These are phyloP conservation scores for Pseudocercospora pini-densiflorae DNA, from an alignment of 2,329 filamentous ascomycete species.

Conservation along the genomic window DNA sequence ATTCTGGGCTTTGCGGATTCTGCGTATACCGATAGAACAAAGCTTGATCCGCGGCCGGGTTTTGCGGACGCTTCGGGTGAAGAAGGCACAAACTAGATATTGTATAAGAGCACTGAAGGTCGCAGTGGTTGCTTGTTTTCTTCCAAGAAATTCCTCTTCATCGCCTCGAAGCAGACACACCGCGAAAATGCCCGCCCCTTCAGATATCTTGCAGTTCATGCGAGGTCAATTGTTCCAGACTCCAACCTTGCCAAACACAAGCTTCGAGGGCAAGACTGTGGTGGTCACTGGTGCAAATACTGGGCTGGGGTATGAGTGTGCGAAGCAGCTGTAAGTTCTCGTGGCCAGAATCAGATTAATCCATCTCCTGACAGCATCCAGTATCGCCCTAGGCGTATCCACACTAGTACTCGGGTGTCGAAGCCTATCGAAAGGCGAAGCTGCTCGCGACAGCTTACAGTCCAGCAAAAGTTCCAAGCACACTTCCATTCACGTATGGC, in stretches of 20 bases:
- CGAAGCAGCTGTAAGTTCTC: slow-evolving; percentile 18
- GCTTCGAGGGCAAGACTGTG: slow-evolving; percentile 17
- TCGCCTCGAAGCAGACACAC: not conserved
- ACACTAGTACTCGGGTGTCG: slow-evolving; percentile 50
- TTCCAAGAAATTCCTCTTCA: no score
- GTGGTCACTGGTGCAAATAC: slow-evolving; percentile 64
- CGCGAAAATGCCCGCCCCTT: slow-evolving; percentile 18
- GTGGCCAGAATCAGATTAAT: not conserved
- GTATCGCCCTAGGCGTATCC: slow-evolving; percentile 14
- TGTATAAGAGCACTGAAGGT: no score
- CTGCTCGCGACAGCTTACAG: slow-evolving; percentile 43
- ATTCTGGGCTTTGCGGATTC: no score
- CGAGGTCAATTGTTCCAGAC: slow-evolving; percentile 25
- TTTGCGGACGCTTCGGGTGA: no score
- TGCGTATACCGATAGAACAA: no score
- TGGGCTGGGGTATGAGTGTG: slow-evolving; percentile 60
- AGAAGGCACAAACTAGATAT: no score
- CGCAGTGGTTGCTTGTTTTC: no score
- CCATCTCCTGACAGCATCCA: not conserved
- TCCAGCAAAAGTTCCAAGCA: slow-evolving; percentile 20
- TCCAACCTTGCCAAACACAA: slow-evolving; percentile 16
- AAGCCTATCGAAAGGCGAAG: slow-evolving; percentile 46
- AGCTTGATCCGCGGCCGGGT: no score
- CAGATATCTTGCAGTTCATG: slow-evolving; percentile 26
- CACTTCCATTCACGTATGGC: slow-evolving; percentile 47